phyloP scores from a whole-genome alignment of 768 basidiomycete species.

The Nidula microcarpa region DNA sequence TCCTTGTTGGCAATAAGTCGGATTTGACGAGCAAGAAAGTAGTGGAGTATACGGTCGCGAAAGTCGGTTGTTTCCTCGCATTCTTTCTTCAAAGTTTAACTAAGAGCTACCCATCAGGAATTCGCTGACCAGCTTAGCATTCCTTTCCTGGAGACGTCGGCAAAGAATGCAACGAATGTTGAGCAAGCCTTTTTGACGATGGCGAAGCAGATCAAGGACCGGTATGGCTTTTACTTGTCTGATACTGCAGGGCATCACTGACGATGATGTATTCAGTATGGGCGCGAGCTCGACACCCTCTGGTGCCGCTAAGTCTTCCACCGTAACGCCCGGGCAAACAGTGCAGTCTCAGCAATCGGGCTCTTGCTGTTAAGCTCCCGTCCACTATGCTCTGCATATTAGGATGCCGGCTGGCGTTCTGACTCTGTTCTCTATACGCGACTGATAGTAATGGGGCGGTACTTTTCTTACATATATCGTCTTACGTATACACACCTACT shows the following conservation, averaged over 20 bases:
- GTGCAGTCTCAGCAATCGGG: constrained; percentile 72
- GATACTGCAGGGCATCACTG: not conserved
- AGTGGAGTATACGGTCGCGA: constrained; percentile 84
- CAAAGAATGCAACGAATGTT: constrained; percentile 97
- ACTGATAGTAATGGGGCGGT: not conserved
- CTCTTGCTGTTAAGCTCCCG: constrained; percentile 70
- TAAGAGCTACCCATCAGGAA: constrained; percentile 46
- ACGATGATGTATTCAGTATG: constrained; percentile 50
- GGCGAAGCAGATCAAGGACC: constrained; percentile 94
- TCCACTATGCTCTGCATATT: not conserved
- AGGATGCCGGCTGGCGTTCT: not conserved
- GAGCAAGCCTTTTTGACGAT: constrained; percentile 99
- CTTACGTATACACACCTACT: constrained; percentile 32
- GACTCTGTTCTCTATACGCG: not conserved
- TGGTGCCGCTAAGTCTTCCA: constrained; percentile 76
- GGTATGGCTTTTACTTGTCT: constrained; percentile 38
- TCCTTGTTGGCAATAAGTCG: constrained; percentile 98
- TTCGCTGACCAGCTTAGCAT: constrained; percentile 93
- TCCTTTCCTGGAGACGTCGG: constrained; percentile 98
- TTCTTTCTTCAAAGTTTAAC: not conserved
- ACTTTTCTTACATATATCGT: constrained; percentile 23
- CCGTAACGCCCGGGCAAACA: constrained; percentile 80
- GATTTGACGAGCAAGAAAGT: constrained; percentile 97
- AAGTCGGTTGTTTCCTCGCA: constrained; percentile 40
- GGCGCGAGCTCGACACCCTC: constrained; percentile 75